Conservation (phyloP, 805 yeast genomes). For the Vanderwaltozyma verrucispora region DNA sequence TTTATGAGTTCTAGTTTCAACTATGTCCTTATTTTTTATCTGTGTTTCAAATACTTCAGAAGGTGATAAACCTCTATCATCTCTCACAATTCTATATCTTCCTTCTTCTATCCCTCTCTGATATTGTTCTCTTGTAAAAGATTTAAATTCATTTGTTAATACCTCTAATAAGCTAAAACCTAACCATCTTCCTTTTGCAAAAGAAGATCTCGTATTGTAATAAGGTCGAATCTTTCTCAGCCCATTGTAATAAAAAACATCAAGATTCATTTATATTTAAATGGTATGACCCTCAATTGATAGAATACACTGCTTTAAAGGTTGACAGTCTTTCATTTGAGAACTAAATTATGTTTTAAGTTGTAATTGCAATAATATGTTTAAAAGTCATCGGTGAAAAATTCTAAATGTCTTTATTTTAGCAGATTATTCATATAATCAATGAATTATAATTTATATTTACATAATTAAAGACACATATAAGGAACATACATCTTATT, state of each 20-base stretch:
- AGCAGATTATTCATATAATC: too few species aligned
- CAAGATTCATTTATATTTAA: background rate
- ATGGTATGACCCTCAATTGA: background rate
- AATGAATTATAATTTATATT: too few species aligned
- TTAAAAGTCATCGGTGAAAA: too few species aligned
- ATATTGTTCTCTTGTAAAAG: constrained; percentile 13
- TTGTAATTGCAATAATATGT: too few species aligned
- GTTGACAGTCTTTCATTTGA: too few species aligned
- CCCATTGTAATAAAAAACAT: constrained; percentile 20
- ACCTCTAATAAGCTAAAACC: constrained; percentile 31
- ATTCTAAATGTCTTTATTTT: too few species aligned
- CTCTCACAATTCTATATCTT: constrained; percentile 12
- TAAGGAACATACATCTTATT: too few species aligned
- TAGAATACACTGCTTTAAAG: too few species aligned
- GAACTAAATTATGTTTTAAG: too few species aligned
- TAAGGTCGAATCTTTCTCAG: constrained; percentile 35
- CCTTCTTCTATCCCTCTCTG: constrained; percentile 12
- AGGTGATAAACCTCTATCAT: constrained; percentile 8
- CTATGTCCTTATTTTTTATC: constrained; percentile 21
- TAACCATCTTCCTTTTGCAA: constrained; percentile 39
- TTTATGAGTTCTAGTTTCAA: constrained; percentile 41
- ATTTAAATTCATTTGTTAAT: constrained; percentile 31
- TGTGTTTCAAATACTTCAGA: constrained; percentile 7
- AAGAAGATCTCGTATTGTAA: constrained; percentile 27
- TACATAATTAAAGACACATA: too few species aligned